Evolutionary conservation across 306 rosid genomes (phyloP).

Genomic region (Dalbergia cochinchinensis): DNA sequence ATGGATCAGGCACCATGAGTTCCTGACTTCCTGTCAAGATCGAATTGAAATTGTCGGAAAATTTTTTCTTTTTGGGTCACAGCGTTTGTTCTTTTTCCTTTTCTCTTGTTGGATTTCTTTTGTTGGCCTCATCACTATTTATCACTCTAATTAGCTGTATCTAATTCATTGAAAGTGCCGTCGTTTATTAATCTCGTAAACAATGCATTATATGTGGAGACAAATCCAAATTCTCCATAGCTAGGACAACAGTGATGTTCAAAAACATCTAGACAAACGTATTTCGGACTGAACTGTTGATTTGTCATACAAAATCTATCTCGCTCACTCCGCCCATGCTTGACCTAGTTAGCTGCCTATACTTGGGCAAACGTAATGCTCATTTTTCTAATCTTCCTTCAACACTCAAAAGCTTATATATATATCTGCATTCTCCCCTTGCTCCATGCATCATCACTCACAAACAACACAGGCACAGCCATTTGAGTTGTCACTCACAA

Average conservation of each 20-base stretch:
- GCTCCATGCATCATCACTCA: not conserved
- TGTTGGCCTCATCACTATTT: too few species aligned
- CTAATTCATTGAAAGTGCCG: too few species aligned
- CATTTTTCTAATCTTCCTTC: not conserved
- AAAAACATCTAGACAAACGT: not conserved
- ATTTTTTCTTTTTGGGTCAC: too few species aligned
- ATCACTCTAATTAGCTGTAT: too few species aligned
- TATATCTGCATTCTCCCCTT: not conserved
- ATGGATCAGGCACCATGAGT: too few species aligned
- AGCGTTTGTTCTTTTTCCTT: too few species aligned
- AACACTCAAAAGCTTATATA: not conserved
- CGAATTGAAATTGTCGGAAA: too few species aligned
- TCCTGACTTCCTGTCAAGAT: too few species aligned
- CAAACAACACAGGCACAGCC: slow-evolving; percentile 12
- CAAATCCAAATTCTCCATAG: not conserved
- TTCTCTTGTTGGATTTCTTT: too few species aligned
- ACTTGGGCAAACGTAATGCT: not conserved
- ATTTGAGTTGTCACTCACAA: not conserved
- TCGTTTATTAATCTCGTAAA: too few species aligned
- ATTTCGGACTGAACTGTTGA: not conserved
- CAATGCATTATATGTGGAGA: not conserved
- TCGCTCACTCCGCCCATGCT: not conserved
- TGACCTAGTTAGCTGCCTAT: not conserved
- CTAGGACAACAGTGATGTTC: not conserved
- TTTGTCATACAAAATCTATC: not conserved